Conservation (phyloP, 2,329 filamentous ascomycete genomes). For the Fusarium pilosicola region DNA sequence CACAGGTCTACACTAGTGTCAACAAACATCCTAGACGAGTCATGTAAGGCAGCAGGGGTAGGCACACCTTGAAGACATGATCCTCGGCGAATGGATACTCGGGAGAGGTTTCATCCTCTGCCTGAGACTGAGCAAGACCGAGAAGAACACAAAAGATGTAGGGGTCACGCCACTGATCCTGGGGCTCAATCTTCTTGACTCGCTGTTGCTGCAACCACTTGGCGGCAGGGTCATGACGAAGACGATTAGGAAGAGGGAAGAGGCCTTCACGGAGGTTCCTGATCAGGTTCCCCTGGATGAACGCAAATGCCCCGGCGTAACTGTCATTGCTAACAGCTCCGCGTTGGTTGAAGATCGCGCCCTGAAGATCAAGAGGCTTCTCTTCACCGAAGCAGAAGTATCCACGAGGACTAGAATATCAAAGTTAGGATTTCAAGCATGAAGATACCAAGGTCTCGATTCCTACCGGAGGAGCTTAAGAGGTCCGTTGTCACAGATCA, state of each 20-base stretch:
- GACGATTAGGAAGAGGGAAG: slow-evolving; percentile 27
- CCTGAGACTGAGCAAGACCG: slow-evolving; percentile 40
- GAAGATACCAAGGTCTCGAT: fast-evolving
- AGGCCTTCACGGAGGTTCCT: slow-evolving; percentile 29
- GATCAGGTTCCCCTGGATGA: slow-evolving; percentile 39
- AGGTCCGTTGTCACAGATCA: slow-evolving; percentile 35
- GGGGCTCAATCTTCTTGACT: slow-evolving; percentile 34
- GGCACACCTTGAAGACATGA: slow-evolving; percentile 30
- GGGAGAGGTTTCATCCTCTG: slow-evolving; percentile 3
- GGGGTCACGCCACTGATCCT: slow-evolving; percentile 35
- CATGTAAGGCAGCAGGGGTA: neutral
- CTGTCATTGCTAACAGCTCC: neutral
- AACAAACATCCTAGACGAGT: neutral
- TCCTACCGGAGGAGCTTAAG: slow-evolving; percentile 35
- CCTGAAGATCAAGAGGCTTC: slow-evolving; percentile 38
- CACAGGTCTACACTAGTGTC: slow-evolving; percentile 19
- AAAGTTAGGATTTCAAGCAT: neutral
- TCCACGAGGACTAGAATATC: slow-evolving; percentile 29
- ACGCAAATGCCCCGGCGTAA: slow-evolving; percentile 32
- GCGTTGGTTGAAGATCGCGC: slow-evolving; percentile 29
- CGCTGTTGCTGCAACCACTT: slow-evolving; percentile 21
- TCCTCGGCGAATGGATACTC: neutral
- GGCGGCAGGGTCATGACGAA: slow-evolving; percentile 29
- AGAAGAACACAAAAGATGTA: slow-evolving; percentile 40
- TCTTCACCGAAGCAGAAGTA: slow-evolving; percentile 38